Evolutionary conservation across 108 stramenopile species (phyloP).

Genomic region (Aurantiochytrium sp.): DNA sequence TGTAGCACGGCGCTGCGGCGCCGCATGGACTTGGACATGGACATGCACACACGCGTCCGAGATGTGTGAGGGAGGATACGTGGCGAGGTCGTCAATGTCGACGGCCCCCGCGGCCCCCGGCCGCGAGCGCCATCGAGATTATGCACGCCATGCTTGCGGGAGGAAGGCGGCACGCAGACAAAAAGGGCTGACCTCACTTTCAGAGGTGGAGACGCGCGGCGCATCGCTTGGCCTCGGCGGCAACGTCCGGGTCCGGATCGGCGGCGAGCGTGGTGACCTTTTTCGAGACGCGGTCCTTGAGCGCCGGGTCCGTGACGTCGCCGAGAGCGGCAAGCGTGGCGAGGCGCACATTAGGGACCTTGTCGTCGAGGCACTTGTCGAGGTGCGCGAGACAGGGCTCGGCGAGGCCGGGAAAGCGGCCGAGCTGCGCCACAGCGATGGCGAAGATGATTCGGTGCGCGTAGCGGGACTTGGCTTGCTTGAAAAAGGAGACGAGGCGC

Average conservation of each 20-base stretch:
- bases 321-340: background rate
- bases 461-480: background rate
- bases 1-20: too few relatives aligned
- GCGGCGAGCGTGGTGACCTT: background rate
- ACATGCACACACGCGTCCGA: too few relatives aligned
- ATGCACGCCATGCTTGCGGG: too few relatives aligned
- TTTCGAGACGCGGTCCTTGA: background rate
- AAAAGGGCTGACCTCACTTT: too few relatives aligned
- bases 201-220: background rate
- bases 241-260: background rate
- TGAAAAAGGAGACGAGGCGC: background rate
- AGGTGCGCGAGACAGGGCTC: background rate
- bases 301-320: background rate
- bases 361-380: conserved; percentile 28
- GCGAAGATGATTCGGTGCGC: background rate
- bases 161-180: too few relatives aligned
- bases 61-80: too few relatives aligned
- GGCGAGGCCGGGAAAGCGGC: background rate
- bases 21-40: too few relatives aligned
- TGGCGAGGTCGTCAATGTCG: too few relatives aligned
- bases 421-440: background rate
- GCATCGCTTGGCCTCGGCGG: conserved; percentile 9
- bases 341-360: conserved; percentile 10
- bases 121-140: too few relatives aligned
- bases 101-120: too few relatives aligned